These are phyloP conservation scores for Sarcodon aspratus DNA, from an alignment of 768 basidiomycete genomes.

Conservation along the genomic window DNA sequence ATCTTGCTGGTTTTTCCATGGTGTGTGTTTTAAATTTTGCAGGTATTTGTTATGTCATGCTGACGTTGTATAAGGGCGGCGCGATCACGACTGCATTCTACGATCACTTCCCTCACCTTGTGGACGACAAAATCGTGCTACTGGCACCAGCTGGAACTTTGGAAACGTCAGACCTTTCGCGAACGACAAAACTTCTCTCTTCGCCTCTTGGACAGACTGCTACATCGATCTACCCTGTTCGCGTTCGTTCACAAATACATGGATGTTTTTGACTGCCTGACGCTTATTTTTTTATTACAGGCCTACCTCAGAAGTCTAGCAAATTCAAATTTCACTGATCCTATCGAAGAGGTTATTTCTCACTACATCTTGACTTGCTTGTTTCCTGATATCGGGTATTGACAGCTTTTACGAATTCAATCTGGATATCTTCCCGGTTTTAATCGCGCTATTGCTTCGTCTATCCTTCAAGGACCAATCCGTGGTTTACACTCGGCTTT, in stretches of 20 bases:
- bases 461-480: slow-evolving; percentile 60
- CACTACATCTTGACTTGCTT: neutral
- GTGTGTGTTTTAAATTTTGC: slow-evolving; percentile 20
- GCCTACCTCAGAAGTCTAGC: slow-evolving; percentile 22
- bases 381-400: neutral
- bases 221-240: slow-evolving; percentile 49
- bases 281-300: slow-evolving; percentile 5
- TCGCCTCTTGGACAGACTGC: slow-evolving; percentile 61
- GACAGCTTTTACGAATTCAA: slow-evolving; percentile 63
- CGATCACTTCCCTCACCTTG: slow-evolving; percentile 59
- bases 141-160: slow-evolving; percentile 49
- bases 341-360: slow-evolving; percentile 7
- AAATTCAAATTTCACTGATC: slow-evolving; percentile 15
- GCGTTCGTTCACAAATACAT: slow-evolving; percentile 26
- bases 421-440: slow-evolving; percentile 67
- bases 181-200: slow-evolving; percentile 70
- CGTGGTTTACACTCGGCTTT: slow-evolving; percentile 50
- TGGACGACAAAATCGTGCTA: slow-evolving; percentile 52
- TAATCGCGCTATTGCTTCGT: slow-evolving; percentile 69
- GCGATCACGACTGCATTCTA: slow-evolving; percentile 63
- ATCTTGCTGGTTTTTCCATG: slow-evolving; percentile 69
- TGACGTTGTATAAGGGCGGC: slow-evolving; percentile 40
- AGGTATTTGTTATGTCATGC: neutral
- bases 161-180: slow-evolving; percentile 55
- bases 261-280: neutral